phyloP scores from a whole-genome alignment of 2,329 filamentous ascomycete genomes.

The Fusarium sp. region DNA sequence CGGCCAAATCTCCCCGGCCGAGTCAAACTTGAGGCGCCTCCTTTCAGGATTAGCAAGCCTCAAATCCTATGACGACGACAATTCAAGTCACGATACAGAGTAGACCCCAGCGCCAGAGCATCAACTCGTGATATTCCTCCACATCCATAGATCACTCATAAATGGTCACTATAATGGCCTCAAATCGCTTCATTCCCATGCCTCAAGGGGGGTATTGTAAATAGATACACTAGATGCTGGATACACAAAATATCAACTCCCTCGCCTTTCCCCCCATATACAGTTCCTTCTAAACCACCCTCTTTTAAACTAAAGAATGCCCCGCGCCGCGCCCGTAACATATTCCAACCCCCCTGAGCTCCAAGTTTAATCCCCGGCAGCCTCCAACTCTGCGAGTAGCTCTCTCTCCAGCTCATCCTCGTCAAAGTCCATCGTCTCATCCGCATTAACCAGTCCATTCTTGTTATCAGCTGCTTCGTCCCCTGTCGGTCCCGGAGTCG shows the following conservation, averaged over 20 bases:
- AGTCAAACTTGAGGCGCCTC: not conserved
- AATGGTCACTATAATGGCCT: not conserved
- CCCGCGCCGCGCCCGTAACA: constrained; percentile 1
- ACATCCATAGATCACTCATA: not conserved
- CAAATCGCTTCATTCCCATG: constrained; percentile 20
- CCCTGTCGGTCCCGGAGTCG: constrained; percentile 51
- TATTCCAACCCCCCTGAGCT: constrained; percentile 10
- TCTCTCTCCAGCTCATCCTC: constrained; percentile 69
- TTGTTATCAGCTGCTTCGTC: constrained; percentile 47
- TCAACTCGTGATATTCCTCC: not conserved
- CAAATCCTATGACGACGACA: not conserved
- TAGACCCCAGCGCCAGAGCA: not conserved
- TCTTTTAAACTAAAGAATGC: constrained; percentile 14
- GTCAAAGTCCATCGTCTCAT: constrained; percentile 54
- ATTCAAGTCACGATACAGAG: not conserved
- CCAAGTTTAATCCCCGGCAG: constrained; percentile 42
- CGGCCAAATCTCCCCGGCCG: constrained; percentile 15
- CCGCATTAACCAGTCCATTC: constrained; percentile 41
- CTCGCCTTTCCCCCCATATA: constrained; percentile 11
- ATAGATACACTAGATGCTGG: constrained; percentile 12
- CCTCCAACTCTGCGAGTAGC: constrained; percentile 66
- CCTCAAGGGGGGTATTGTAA: constrained; percentile 24
- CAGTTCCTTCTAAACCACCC: constrained; percentile 18
- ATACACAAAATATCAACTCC: constrained; percentile 19
- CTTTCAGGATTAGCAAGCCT: not conserved